Evolutionary conservation across 331 rosid genomes (phyloP).

Genomic region (Spiraea crenata): DNA sequence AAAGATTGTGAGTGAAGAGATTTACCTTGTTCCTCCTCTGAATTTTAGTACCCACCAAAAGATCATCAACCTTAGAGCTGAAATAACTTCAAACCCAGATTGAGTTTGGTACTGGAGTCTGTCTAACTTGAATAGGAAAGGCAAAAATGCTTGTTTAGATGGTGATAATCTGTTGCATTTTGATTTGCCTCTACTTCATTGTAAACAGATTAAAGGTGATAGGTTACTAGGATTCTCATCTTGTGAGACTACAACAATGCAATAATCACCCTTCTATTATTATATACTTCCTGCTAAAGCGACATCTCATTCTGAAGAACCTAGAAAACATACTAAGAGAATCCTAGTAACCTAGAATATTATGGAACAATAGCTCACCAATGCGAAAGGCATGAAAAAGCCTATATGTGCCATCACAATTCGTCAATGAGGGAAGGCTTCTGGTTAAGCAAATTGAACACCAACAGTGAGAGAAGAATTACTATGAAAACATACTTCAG

Average conservation of each 20-base stretch:
- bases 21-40: too few species aligned
- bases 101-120: too few species aligned
- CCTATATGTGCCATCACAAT: constrained; percentile 23
- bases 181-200: too few species aligned
- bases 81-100: too few species aligned
- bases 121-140: too few species aligned
- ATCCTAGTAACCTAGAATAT: background rate
- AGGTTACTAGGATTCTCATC: too few species aligned
- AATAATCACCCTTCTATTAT: background rate
- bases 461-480: constrained; percentile 38
- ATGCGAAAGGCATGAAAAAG: constrained; percentile 11
- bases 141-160: too few species aligned
- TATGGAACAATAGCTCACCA: background rate
- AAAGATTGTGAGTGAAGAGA: too few species aligned
- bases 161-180: too few species aligned
- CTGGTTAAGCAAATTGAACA: constrained; percentile 36
- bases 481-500: constrained; percentile 31
- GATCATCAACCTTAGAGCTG: too few species aligned
- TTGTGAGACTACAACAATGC: background rate
- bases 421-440: constrained; percentile 30
- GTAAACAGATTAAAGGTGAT: too few species aligned
- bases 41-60: too few species aligned
- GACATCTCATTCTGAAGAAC: constrained; percentile 13
- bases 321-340: background rate
- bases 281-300: background rate